Evolutionary conservation across 192 early-diverging fungal species (phyloP), one percentile per base, ranked within the genome.

Genomic region (Phycomyces blakesleeanus): DNA sequence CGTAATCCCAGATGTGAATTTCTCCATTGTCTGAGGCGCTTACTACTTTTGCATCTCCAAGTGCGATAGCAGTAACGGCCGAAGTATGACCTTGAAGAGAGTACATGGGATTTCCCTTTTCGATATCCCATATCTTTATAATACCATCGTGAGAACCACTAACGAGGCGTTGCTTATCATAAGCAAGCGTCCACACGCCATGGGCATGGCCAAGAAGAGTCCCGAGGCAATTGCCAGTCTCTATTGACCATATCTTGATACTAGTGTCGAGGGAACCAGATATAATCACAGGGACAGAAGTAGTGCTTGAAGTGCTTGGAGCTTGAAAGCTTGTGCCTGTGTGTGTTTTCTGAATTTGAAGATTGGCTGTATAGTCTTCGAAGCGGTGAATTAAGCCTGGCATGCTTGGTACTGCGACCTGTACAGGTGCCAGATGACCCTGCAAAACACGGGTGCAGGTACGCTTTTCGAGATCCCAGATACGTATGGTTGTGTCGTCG

Each of bases 181-280:
- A 87, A 0, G 88, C 85, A n/a, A 93, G 71, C 2, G 87, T 79
- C 87, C 89, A 89, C 10, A 93, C 84, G 38, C 91, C 92, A 56
- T 93, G 89, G 8, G 82, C 75, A 58, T 93, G 90, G 6, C 90
- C 92, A 80, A 90, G 91, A 18, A 96, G 65, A 1, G 89, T 90
- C 52, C 80, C 80, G 10, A 93, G 70, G 34, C 84, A 90, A 59
- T 87, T 72, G 10, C 93, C 95, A 1, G 88, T 85, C 49, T 87
- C 83, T 16, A 92, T 77, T 57, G 93, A 89, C 95, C 95, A 99
- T n/a, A 99, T 81, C 53, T 91, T 92, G 56, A 99, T 80, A 0
- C 84, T 93, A 49, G 87, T 85, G 62, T 98, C 97, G 7, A 91
- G 75, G 14, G 87, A 87, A 9, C 92, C 92, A 7, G 92, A 91